These are phyloP conservation scores for Neonectria coccinea DNA, from an alignment of 2,329 filamentous ascomycete genomes.

Conservation along the genomic window DNA sequence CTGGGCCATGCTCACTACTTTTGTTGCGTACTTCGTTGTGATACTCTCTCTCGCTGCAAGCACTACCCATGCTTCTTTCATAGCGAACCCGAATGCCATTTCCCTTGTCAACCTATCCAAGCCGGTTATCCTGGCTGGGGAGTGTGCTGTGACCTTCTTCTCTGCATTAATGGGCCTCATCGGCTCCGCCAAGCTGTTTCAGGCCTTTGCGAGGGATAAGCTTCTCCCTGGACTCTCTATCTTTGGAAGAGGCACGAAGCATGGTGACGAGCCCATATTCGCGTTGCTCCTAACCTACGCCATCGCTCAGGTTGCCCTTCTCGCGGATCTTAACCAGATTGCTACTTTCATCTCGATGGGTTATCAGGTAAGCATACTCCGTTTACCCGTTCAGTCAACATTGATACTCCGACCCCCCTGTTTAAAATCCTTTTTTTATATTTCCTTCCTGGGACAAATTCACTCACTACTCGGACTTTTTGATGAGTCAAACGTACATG, in stretches of 20 bases:
- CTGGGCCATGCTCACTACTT: conserved; percentile 80
- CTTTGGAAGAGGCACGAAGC: conserved; percentile 79
- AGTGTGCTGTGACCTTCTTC: conserved; percentile 86
- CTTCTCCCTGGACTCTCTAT: conserved; percentile 80
- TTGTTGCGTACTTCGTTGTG: conserved; percentile 80
- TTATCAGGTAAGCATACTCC: conserved; percentile 69
- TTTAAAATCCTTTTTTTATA: background rate
- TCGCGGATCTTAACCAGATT: conserved; percentile 88
- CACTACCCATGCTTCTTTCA: conserved; percentile 78
- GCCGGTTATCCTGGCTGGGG: conserved; percentile 79
- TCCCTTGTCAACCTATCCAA: conserved; percentile 84
- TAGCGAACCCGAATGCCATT: conserved; percentile 82
- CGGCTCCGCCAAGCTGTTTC: conserved; percentile 84
- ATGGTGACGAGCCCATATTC: conserved; percentile 78
- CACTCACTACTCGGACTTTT: background rate
- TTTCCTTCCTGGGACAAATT: background rate
- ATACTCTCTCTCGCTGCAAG: conserved; percentile 83
- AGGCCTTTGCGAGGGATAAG: conserved; percentile 83
- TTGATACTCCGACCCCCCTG: background rate
- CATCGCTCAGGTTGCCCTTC: conserved; percentile 81
- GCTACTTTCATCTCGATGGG: conserved; percentile 92
- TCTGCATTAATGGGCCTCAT: conserved; percentile 90
- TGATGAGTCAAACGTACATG: background rate
- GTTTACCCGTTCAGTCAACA: background rate
- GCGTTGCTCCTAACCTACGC: conserved; percentile 82